A percentile compares a stretch with the other conserved stretches of the same genome.
phyloP scores from a whole-genome alignment of 169 alveolate genomes.

The Eimeria falciformis region DNA sequence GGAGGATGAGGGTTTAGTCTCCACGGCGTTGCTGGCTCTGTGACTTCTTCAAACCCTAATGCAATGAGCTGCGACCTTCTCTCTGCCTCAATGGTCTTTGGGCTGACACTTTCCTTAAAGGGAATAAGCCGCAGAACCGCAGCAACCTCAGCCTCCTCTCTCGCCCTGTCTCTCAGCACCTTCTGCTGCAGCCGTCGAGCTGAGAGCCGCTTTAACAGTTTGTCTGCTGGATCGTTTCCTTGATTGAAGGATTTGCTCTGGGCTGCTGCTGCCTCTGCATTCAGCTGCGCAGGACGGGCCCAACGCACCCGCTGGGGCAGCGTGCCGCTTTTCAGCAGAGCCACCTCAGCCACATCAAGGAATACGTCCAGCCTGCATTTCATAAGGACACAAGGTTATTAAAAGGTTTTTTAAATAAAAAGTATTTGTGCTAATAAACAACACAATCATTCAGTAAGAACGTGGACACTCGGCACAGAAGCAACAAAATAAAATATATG shows the following conservation, averaged over 20 bases:
- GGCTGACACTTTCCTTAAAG: neutral
- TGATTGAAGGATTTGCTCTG: neutral
- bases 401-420: too few relatives aligned
- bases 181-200: constrained; percentile 9
- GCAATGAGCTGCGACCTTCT: neutral
- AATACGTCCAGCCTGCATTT: neutral
- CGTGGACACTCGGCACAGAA: too few relatives aligned
- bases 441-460: neutral
- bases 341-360: constrained; percentile 1
- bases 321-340: neutral
- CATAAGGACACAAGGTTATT: too few relatives aligned
- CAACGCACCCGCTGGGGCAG: neutral
- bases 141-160: constrained; percentile 14
- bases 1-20: neutral
- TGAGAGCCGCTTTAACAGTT: neutral
- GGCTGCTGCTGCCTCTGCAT: constrained; percentile 15
- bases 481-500: neutral
- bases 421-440: too few relatives aligned
- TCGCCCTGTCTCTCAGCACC: constrained; percentile 13
- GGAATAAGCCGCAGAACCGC: neutral
- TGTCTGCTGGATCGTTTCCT: neutral
- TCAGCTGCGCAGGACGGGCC: neutral
- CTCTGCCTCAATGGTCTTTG: neutral
- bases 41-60: neutral
- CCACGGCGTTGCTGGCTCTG: constrained; percentile 21